A percentile compares a stretch with the other conserved stretches of the same genome.
Evolutionary conservation across 805 yeast species (phyloP).

Genomic region (Priceomyces carsonii): DNA sequence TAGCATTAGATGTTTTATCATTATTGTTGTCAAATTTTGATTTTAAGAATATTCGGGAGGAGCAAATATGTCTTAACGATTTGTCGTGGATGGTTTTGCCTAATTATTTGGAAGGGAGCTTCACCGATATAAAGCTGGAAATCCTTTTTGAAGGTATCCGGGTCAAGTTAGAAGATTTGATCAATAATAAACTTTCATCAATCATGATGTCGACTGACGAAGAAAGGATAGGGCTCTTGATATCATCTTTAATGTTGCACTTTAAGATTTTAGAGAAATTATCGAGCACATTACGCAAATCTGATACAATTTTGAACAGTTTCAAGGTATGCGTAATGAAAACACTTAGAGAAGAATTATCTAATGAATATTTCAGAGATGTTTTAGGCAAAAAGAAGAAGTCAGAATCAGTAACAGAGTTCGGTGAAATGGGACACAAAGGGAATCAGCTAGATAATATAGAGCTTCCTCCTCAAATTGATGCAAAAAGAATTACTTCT

Average conservation of each 20-base stretch:
- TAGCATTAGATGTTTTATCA: constrained; percentile 30
- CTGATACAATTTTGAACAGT: constrained; percentile 3
- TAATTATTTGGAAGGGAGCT: constrained; percentile 2
- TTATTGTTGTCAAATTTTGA: constrained; percentile 16
- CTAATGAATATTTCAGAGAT: constrained; percentile 11
- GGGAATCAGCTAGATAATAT: constrained; percentile 32
- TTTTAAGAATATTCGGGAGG: constrained; percentile 6
- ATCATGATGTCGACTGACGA: constrained; percentile 32
- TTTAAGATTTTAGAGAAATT: constrained; percentile 20
- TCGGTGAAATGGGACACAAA: constrained; percentile 3
- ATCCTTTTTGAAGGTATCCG: constrained; percentile 15
- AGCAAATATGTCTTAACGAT: constrained; percentile 8
- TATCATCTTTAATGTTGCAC: constrained; percentile 32
- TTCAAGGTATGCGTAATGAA: constrained; percentile 11
- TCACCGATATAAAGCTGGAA: constrained; percentile 9
- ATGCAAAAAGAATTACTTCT: constrained; percentile 28
- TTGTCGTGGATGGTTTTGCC: constrained; percentile 7
- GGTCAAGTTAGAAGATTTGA: constrained; percentile 26
- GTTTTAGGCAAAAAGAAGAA: too few species aligned
- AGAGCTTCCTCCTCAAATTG: constrained; percentile 37
- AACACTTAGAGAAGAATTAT: constrained; percentile 16
- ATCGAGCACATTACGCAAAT: constrained; percentile 7
- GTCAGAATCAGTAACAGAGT: too few species aligned
- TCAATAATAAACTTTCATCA: constrained; percentile 24
- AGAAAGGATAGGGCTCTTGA: constrained; percentile 26